Percentiles rank a stretch among this genome's conserved stretches.
Evolutionary conservation across 2,329 filamentous ascomycete genomes (phyloP).

Genomic region (Pestalotiopsis sp.): DNA sequence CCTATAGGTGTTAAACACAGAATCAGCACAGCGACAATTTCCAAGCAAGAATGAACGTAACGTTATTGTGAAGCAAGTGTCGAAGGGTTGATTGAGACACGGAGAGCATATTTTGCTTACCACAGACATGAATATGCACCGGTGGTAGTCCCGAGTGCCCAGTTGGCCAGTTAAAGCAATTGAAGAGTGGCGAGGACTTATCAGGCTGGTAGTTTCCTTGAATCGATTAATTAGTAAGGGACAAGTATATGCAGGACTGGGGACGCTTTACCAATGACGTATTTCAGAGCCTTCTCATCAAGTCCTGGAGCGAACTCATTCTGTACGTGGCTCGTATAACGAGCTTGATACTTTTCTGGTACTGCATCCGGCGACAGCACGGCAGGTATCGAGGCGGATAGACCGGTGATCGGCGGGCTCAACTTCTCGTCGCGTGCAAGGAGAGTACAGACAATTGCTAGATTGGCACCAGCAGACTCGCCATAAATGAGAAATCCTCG

Average conservation of each 20-base stretch:
- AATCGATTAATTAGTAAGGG: too few species aligned
- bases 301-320: background rate
- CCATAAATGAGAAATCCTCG: background rate
- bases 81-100: background rate
- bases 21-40: background rate
- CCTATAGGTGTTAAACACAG: background rate
- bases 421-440: constrained; percentile 1
- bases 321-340: background rate
- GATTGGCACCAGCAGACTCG: constrained; percentile 4
- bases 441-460: background rate
- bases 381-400: background rate
- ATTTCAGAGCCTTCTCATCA: background rate
- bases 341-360: background rate
- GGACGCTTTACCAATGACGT: background rate
- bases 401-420: background rate
- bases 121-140: background rate
- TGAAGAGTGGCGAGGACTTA: background rate
- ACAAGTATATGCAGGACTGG: too few species aligned
- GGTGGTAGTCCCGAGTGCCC: background rate
- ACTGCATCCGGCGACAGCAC: background rate
- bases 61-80: background rate
- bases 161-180: background rate
- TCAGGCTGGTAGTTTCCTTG: background rate
- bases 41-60: too few species aligned
- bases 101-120: background rate